Evolutionary conservation across 169 alveolate genomes (phyloP), one percentile per base, ranked within the genome.

Genomic region (Eimeria tenella): DNA sequence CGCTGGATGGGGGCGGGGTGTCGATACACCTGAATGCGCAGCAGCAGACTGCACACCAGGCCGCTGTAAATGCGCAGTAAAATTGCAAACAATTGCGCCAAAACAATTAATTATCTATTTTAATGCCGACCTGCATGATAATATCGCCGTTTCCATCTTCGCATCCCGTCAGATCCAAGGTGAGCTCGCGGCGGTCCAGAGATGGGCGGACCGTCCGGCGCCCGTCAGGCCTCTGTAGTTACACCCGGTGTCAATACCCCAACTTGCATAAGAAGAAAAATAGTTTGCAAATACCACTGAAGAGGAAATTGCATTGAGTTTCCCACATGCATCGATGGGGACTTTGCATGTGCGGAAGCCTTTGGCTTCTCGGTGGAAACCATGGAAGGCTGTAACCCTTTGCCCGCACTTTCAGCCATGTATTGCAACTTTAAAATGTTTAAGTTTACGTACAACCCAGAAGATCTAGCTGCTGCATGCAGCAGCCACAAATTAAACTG

Each of bases 1-100:
- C 95, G 68, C 95, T 83, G 49, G 91, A 60, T 5, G 91, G 91
- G 50, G 91, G 91, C 70, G 56, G 62, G 91, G 62, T 83, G 79
- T 42, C 91, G 91, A 83, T 62, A 83, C 91, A 83, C 91, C 91
- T 83, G 91, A 23, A 62, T 31, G 5, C 62, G 58, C 17, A n/a
- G 77, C 13, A 10, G 4, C 13, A 23, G 42, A n/a, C 15, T 19
- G 73, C 88, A 53, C 63, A 11, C 42, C 79, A 68, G 17, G 2
- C 17, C 49, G 25, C 11, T 9, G 17, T 19, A 23, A 23, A n/a
- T 49, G n/a, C 79, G 5, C 15, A 11, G 50, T 68, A 15, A 15
- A 68, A 23, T 11, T 17, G 79, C 25, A 23, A n/a, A 23, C 7
- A 68, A 58, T 58, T 10, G 21, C 68, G 68, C 23, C 17, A 3